A percentile compares a stretch with the other conserved stretches of the same genome.
These are phyloP conservation scores for Cordyceps javanica DNA, from an alignment of 2,329 filamentous ascomycete species.

Conservation along the genomic window DNA sequence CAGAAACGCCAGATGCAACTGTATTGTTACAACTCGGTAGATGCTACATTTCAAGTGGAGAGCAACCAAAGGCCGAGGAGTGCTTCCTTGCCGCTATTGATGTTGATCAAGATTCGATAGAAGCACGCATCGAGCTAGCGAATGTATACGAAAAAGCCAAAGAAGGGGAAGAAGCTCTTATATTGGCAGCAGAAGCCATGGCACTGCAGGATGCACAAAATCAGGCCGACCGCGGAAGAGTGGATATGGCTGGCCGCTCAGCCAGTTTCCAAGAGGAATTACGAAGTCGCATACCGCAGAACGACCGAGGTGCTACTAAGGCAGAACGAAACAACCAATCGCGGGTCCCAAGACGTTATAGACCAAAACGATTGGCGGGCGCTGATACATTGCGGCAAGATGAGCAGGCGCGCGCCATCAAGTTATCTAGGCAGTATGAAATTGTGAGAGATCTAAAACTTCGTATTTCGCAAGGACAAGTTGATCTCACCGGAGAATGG, in stretches of 20 bases:
- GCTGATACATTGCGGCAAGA: conserved; percentile 38
- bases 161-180: conserved; percentile 69
- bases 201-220: conserved; percentile 48
- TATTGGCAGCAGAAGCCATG: conserved; percentile 70
- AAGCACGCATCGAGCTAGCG: conserved; percentile 72
- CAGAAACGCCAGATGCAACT: conserved; percentile 44
- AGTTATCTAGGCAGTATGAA: conserved; percentile 36
- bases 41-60: conserved; percentile 61
- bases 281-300: neutral
- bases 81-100: conserved; percentile 71
- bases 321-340: neutral
- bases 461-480: conserved; percentile 35
- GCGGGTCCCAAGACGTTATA: conserved; percentile 33
- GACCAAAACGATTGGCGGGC: conserved; percentile 40
- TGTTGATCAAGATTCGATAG: conserved; percentile 63
- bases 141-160: conserved; percentile 76
- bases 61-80: conserved; percentile 65
- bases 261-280: neutral
- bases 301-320: neutral
- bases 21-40: conserved; percentile 52
- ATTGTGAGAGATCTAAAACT: conserved; percentile 36
- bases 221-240: conserved; percentile 19
- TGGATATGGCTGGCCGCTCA: neutral
- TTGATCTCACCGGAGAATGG: conserved; percentile 44
- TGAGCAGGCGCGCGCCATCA: conserved; percentile 35